Percentiles rank a stretch among this genome's conserved stretches.
These are phyloP conservation scores for Phycomyces blakesleeanus DNA, from an alignment of 192 early-diverging fungal species.

Conservation along the genomic window DNA sequence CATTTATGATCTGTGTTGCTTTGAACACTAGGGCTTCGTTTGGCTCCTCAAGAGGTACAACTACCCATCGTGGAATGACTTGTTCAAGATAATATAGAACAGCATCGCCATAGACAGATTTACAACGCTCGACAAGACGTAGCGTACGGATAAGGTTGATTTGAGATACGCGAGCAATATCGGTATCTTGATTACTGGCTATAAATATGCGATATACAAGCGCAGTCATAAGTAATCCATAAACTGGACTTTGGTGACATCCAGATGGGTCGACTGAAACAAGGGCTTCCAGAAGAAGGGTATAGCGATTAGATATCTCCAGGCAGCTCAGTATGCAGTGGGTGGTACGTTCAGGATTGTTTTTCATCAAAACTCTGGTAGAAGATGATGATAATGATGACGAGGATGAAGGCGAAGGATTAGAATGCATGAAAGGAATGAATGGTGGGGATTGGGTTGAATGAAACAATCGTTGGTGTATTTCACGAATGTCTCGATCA, in stretches of 20 bases:
- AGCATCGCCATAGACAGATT: background rate
- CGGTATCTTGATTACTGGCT: background rate
- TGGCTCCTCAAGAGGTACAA: background rate
- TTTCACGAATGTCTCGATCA: background rate
- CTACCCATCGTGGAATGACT: background rate
- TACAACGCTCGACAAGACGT: background rate
- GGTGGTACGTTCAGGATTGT: background rate
- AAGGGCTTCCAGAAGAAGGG: conserved; percentile 14
- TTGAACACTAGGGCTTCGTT: background rate
- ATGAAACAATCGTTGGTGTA: conserved; percentile 10
- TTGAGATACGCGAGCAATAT: conserved; percentile 14
- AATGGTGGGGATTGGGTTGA: background rate
- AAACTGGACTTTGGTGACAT: conserved; percentile 15
- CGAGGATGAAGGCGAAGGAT: background rate
- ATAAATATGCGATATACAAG: conserved; percentile 10
- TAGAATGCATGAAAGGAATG: background rate
- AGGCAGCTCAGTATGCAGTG: conserved; percentile 12
- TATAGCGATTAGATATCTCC: conserved; percentile 11
- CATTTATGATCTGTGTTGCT: background rate
- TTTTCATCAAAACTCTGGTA: background rate
- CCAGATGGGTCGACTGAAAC: conserved; percentile 6
- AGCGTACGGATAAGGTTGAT: conserved; percentile 14
- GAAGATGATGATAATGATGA: background rate
- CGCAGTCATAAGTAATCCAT: conserved; percentile 6
- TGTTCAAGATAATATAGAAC: background rate